These are phyloP conservation scores for Thoreauomyces humboldtii DNA, from an alignment of 192 early-diverging fungal genomes.

Conservation along the genomic window DNA sequence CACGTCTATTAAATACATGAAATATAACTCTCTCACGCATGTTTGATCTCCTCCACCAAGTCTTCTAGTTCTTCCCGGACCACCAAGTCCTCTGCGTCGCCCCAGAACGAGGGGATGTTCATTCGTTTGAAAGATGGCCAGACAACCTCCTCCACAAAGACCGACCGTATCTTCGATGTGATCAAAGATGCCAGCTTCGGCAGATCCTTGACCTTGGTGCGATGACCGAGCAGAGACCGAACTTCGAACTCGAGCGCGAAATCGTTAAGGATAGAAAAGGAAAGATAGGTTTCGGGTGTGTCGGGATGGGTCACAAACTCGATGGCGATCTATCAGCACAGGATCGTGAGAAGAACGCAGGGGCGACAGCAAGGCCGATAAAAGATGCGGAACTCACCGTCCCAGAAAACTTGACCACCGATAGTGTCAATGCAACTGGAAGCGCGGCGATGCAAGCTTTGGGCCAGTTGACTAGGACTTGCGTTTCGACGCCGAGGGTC, in stretches of 20 bases:
- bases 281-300: constrained; percentile 43
- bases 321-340: constrained; percentile 38
- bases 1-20: too few species aligned
- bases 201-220: constrained; percentile 95
- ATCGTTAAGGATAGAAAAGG: constrained; percentile 51
- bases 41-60: constrained; percentile 32
- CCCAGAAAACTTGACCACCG: constrained; percentile 85
- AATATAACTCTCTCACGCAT: constrained; percentile 21
- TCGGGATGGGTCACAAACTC: constrained; percentile 56
- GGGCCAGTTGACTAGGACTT: constrained; percentile 94
- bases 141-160: constrained; percentile 72
- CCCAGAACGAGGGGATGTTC: constrained; percentile 22
- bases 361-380: too few species aligned
- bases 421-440: constrained; percentile 83
- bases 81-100: constrained; percentile 16
- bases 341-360: too few species aligned
- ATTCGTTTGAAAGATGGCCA: constrained; percentile 67
- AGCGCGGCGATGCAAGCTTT: constrained; percentile 81
- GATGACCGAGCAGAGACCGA: constrained; percentile 86
- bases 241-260: constrained; percentile 78
- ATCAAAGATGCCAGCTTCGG: constrained; percentile 91
- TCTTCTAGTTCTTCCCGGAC: constrained; percentile 31
- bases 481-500: constrained; percentile 89
- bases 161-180: constrained; percentile 60
- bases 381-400: constrained; percentile 59